Evolutionary conservation across 2,329 filamentous ascomycete genomes (phyloP), one percentile per base, ranked within the genome.

Genomic region (Fusarium austroafricanum): DNA sequence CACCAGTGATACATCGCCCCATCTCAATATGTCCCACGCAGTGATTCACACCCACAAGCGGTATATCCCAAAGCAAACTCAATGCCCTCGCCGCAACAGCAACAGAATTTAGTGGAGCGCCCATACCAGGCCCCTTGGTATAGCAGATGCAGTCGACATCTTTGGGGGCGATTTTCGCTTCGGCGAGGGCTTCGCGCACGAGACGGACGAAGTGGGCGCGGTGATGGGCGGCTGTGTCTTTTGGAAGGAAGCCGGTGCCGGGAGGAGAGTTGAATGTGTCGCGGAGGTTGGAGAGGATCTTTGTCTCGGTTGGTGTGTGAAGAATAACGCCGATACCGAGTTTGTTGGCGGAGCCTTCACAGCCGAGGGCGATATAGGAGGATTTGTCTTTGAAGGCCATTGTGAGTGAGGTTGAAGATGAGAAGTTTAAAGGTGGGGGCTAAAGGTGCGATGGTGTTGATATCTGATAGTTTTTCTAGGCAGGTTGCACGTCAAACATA

Each of bases 11-110:
- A 61, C 92, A 87, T 50, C 96, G 87, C 31, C 96, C 96, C 96
- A 99, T 99, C 83, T 99, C 96, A 75, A 99, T 98, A 80, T 99
- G 96, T 42, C 96, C 96, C 46, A 99, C 92, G 79, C 96, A 99
- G 81, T 99, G 96, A 81, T 99, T 99, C 26, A 99, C 96, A 23
- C 94, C 95, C 5, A 99, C 90, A 37, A 99, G 84, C n/a, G 92
- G 89, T 79, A 93, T 93, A 53, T 83, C 86, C 96, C 96, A 99
- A 17, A 99, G 85, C 61, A 97, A 82, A 40, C 89, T 86, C 31
- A 98, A 83, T 66, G 92, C 93, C 62, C 96, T 87, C 20, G 94
- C 96, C 2, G 90, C 94, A 35, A 98, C 83, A 31, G 95, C 95
- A 15, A 97, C 93, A 64, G 90, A 90, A 66, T 94, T 92, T 28